phyloP scores from a whole-genome alignment of 208 protist genomes.

The Crithidia fasciculata region DNA sequence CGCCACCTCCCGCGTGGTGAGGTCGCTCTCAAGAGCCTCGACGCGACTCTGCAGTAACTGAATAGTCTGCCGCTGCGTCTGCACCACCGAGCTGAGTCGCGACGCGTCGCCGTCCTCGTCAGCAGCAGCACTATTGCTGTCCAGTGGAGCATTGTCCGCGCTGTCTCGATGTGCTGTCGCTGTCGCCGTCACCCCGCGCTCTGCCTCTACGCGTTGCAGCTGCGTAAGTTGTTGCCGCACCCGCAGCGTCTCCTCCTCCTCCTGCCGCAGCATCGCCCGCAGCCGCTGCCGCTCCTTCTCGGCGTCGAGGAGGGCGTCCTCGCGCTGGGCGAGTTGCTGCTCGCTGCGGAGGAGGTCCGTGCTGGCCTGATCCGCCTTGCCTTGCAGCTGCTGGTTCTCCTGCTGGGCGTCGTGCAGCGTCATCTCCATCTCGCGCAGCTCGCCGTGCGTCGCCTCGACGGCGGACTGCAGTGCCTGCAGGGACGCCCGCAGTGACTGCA shows the following conservation, averaged over 20 bases:
- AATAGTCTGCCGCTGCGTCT: constrained; percentile 12
- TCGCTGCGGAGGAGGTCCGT: constrained; percentile 34
- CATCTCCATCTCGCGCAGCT: constrained; percentile 29
- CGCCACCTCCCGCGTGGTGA: constrained; percentile 17
- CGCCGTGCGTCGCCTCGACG: constrained; percentile 14
- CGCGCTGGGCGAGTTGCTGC: constrained; percentile 28
- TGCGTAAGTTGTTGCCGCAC: constrained; percentile 29
- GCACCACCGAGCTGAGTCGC: constrained; percentile 1
- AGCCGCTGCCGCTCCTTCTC: constrained; percentile 45
- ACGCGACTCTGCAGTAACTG: constrained; percentile 15
- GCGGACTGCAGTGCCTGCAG: constrained; percentile 9
- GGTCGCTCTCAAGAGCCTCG: constrained; percentile 14
- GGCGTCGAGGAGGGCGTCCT: constrained; percentile 35
- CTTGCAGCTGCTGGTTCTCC: constrained; percentile 26
- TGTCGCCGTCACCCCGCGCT: constrained; percentile 4
- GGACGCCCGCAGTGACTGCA: constrained; percentile 13
- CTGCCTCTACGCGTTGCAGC: constrained; percentile 16
- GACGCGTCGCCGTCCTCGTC: neutral
- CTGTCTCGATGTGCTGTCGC: neutral
- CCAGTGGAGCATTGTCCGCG: too few species aligned
- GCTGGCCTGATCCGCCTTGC: constrained; percentile 28
- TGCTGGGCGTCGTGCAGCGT: constrained; percentile 16
- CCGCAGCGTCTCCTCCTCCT: constrained; percentile 38
- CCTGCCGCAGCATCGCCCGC: constrained; percentile 32
- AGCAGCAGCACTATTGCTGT: neutral